Evolutionary conservation across 208 protist species (phyloP).

Genomic region (Trypanosoma scelopori): DNA sequence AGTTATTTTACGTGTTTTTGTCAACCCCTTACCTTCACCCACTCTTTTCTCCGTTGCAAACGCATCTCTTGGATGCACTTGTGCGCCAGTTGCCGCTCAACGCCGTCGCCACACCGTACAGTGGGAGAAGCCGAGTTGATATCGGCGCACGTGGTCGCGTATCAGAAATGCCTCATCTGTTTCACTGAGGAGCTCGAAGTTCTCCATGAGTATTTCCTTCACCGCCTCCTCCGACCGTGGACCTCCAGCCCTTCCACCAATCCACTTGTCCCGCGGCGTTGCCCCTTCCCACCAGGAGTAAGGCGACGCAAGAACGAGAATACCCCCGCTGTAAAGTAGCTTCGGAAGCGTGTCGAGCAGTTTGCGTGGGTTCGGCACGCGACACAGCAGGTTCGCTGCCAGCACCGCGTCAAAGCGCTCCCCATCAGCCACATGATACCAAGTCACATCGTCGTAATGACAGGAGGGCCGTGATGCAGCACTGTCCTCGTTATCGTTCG

Average conservation of each 20-base stretch:
- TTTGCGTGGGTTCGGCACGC: constrained; percentile 64
- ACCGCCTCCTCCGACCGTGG: constrained; percentile 61
- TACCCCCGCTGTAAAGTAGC: constrained; percentile 52
- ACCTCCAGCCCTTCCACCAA: constrained; percentile 59
- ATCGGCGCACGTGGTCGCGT: constrained; percentile 82
- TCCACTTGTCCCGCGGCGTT: constrained; percentile 60
- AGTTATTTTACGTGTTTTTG: too few species aligned
- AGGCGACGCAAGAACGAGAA: constrained; percentile 78
- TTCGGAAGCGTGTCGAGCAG: constrained; percentile 52
- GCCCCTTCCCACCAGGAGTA: constrained; percentile 86
- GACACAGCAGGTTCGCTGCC: constrained; percentile 79
- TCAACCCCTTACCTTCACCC: too few species aligned
- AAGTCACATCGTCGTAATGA: constrained; percentile 43
- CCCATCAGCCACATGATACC: constrained; percentile 46
- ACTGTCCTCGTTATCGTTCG: constrained; percentile 23
- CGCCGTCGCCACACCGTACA: constrained; percentile 66
- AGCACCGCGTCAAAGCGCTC: constrained; percentile 81
- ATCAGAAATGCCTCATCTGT: constrained; percentile 88
- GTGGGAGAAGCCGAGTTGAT: constrained; percentile 86
- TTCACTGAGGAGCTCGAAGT: constrained; percentile 77
- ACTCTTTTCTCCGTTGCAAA: background rate
- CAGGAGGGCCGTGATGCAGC: constrained; percentile 24
- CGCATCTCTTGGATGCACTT: too few species aligned
- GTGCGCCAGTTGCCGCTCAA: background rate
- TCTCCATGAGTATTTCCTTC: constrained; percentile 46